Evolutionary conservation across 179 eudicot species (phyloP).

Genomic region (Silene vulgaris): DNA sequence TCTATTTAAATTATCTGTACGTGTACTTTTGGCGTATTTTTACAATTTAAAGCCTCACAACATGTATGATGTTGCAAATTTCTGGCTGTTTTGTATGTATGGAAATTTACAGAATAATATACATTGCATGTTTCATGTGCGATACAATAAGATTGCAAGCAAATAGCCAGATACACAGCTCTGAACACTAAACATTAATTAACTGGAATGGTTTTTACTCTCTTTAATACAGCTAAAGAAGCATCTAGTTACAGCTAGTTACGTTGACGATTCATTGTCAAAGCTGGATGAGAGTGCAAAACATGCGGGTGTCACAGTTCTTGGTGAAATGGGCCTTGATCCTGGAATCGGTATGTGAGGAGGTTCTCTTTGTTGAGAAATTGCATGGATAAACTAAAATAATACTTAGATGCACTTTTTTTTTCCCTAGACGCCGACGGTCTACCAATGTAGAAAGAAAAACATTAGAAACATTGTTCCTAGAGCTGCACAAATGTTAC

Average conservation of each 20-base stretch:
- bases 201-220: neutral
- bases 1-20: neutral
- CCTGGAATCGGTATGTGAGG: conserved; percentile 83
- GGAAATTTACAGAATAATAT: too few relatives aligned
- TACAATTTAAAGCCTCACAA: neutral
- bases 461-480: too few relatives aligned
- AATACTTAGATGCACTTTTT: too few relatives aligned
- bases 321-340: conserved; percentile 97
- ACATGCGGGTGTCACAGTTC: conserved; percentile 67
- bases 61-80: neutral
- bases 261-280: conserved; percentile 70
- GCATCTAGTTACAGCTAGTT: conserved; percentile 93
- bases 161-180: too few relatives aligned
- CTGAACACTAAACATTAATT: too few relatives aligned
- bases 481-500: too few relatives aligned
- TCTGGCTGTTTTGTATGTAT: neutral
- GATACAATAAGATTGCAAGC: too few relatives aligned
- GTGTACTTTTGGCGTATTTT: neutral
- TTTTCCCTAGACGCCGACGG: too few relatives aligned
- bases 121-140: too few relatives aligned
- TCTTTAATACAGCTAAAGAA: conserved; percentile 58
- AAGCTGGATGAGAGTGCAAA: conserved; percentile 69
- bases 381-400: neutral
- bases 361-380: neutral
- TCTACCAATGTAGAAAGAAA: too few relatives aligned